These are phyloP conservation scores for Colletotrichum destructivum DNA, from an alignment of 2,329 filamentous ascomycete genomes.

Conservation along the genomic window DNA sequence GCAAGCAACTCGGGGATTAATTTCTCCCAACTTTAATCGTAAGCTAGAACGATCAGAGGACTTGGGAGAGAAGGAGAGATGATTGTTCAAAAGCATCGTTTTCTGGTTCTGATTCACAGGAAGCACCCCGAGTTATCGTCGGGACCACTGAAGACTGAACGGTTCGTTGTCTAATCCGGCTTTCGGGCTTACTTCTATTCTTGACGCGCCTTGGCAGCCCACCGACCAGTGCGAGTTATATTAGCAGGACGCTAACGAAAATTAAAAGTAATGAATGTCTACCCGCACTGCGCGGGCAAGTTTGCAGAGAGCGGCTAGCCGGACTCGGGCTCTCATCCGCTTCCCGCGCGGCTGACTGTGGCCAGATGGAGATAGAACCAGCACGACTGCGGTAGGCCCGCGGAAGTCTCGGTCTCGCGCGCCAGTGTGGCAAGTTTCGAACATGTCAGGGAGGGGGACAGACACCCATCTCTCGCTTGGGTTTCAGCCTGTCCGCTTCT, in stretches of 20 bases:
- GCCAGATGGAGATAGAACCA: constrained; percentile 25
- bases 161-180: background rate
- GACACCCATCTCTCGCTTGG: background rate
- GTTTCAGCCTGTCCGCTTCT: constrained; percentile 23
- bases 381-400: constrained; percentile 17
- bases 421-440: constrained; percentile 23
- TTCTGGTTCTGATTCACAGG: too few species aligned
- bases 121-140: too few species aligned
- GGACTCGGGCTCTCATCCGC: background rate
- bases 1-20: constrained; percentile 32
- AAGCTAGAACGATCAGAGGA: constrained; percentile 4
- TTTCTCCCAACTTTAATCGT: constrained; percentile 31
- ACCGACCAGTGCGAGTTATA: background rate
- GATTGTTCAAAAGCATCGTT: too few species aligned
- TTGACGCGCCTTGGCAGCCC: background rate
- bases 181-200: background rate
- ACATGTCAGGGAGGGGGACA: background rate
- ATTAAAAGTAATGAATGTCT: constrained; percentile 17
- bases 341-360: constrained; percentile 14
- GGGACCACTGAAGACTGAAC: too few species aligned
- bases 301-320: constrained; percentile 24
- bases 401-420: constrained; percentile 1
- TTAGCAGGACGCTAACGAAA: constrained; percentile 6
- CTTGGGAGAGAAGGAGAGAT: background rate
- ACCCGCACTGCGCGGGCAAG: background rate